These are phyloP conservation scores for Tricladium varicosporioides DNA, from an alignment of 2,329 filamentous ascomycete species.

Conservation along the genomic window DNA sequence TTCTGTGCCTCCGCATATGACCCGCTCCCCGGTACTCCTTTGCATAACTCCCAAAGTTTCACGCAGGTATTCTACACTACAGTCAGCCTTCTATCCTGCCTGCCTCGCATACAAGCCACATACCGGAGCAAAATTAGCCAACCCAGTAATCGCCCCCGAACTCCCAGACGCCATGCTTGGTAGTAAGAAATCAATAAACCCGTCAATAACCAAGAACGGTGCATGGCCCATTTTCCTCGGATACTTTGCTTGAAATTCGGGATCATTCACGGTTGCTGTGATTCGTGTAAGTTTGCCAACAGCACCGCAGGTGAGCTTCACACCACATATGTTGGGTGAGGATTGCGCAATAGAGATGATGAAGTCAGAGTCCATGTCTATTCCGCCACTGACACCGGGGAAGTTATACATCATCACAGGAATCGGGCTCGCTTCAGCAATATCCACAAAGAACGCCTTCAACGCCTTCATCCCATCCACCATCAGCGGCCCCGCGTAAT, in stretches of 20 bases:
- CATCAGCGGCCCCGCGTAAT: slow-evolving; percentile 16
- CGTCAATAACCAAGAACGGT: slow-evolving; percentile 26
- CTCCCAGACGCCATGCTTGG: slow-evolving; percentile 25
- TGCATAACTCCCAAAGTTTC: slow-evolving; percentile 16
- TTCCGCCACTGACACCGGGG: slow-evolving; percentile 21
- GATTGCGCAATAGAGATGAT: slow-evolving; percentile 22
- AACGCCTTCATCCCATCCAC: slow-evolving; percentile 16
- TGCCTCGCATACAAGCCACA: no score
- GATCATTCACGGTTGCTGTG: slow-evolving; percentile 16
- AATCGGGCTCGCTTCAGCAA: slow-evolving; percentile 22
- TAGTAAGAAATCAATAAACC: slow-evolving; percentile 32
- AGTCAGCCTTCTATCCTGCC: neutral
- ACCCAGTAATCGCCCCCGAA: slow-evolving; percentile 15
- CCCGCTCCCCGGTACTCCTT: slow-evolving; percentile 1
- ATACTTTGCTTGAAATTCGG: slow-evolving; percentile 10
- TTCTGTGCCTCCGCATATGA: slow-evolving; percentile 16
- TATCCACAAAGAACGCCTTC: slow-evolving; percentile 25
- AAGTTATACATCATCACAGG: slow-evolving; percentile 30
- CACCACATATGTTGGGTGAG: slow-evolving; percentile 25
- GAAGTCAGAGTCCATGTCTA: slow-evolving; percentile 26
- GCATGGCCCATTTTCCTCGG: slow-evolving; percentile 7
- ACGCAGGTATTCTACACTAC: slow-evolving; percentile 16
- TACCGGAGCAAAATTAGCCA: slow-evolving; percentile 19
- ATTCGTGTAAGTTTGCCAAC: slow-evolving; percentile 27
- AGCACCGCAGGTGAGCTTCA: slow-evolving; percentile 23